phyloP scores from a whole-genome alignment of 2,329 filamentous ascomycete species.

The Calonectria montana region DNA sequence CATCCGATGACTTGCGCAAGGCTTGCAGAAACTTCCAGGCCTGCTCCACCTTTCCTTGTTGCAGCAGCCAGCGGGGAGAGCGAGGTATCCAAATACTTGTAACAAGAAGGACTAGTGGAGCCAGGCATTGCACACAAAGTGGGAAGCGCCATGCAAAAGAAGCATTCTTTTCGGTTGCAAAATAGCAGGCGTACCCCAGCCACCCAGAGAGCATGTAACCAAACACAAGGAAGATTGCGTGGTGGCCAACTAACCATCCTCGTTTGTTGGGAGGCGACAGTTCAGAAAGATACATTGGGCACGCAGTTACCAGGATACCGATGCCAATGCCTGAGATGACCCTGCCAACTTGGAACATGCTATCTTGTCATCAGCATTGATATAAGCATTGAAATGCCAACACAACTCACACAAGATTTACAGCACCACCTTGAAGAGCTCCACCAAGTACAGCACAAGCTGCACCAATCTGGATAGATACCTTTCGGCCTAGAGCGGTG shows the following conservation, averaged over 20 bases:
- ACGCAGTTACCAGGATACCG: constrained; percentile 49
- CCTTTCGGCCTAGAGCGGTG: constrained; percentile 55
- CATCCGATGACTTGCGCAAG: constrained; percentile 40
- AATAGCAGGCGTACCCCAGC: constrained; percentile 51
- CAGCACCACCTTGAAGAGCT: constrained; percentile 57
- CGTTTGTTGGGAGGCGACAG: constrained; percentile 53
- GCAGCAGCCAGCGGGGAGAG: constrained; percentile 62
- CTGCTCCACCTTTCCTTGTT: constrained; percentile 57
- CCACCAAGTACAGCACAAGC: constrained; percentile 58
- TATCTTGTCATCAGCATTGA: not conserved
- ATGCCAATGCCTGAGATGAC: constrained; percentile 58
- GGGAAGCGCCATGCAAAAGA: constrained; percentile 57
- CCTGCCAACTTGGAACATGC: constrained; percentile 55
- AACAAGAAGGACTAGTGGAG: constrained; percentile 51
- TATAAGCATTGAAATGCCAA: too few species aligned
- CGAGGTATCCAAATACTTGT: constrained; percentile 49
- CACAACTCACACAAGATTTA: constrained; percentile 51
- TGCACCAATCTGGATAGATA: constrained; percentile 59
- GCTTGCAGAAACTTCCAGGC: constrained; percentile 55
- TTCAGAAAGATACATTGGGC: constrained; percentile 50
- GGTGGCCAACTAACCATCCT: constrained; percentile 62
- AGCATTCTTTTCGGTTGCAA: constrained; percentile 46
- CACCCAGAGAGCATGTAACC: constrained; percentile 56
- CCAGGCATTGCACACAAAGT: constrained; percentile 54
- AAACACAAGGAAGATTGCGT: constrained; percentile 58